Evolutionary conservation across 1,139 yeast genomes (phyloP).

Genomic region (Nakaseomyces delphensis): DNA sequence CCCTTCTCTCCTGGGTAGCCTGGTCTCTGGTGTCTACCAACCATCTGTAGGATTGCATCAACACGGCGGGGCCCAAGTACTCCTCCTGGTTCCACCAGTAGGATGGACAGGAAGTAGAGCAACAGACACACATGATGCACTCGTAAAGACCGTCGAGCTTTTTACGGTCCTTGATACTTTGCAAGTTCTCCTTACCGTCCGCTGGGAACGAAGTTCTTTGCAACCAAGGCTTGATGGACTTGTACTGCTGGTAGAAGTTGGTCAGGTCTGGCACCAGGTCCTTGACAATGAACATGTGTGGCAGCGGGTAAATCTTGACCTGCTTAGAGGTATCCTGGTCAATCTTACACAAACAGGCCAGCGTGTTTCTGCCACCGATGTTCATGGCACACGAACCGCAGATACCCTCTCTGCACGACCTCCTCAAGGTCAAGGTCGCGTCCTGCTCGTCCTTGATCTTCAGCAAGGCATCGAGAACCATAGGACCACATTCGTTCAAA

Average conservation of each 20-base stretch:
- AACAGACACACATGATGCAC: slow-evolving; percentile 97
- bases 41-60: slow-evolving; percentile 99
- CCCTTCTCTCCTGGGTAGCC: slow-evolving; percentile 72
- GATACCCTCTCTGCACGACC: slow-evolving; percentile 99
- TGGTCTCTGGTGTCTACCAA: slow-evolving; percentile 94
- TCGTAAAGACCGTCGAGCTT: slow-evolving; percentile 95
- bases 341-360: slow-evolving; percentile 93
- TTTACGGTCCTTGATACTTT: slow-evolving; percentile 86
- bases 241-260: slow-evolving; percentile 95
- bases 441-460: slow-evolving; percentile 97
- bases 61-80: slow-evolving; percentile 95
- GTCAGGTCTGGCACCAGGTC: slow-evolving; percentile 98
- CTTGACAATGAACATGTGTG: slow-evolving; percentile 96
- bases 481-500: slow-evolving; percentile 90
- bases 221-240: slow-evolving; percentile 92
- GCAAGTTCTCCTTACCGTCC: slow-evolving; percentile 91
- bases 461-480: slow-evolving; percentile 90
- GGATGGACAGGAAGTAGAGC: slow-evolving; percentile 97
- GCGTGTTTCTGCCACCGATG: slow-evolving; percentile 93
- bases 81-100: slow-evolving; percentile 99
- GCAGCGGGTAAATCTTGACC: slow-evolving; percentile 88
- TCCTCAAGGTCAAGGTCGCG: slow-evolving; percentile 87
- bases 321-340: slow-evolving; percentile 70
- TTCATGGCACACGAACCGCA: slow-evolving; percentile 99
- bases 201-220: slow-evolving; percentile 75